Evolutionary conservation across 1,284 basidiomycete species (phyloP).

Genomic region (Ceratorhiza oryzae-sativae): DNA sequence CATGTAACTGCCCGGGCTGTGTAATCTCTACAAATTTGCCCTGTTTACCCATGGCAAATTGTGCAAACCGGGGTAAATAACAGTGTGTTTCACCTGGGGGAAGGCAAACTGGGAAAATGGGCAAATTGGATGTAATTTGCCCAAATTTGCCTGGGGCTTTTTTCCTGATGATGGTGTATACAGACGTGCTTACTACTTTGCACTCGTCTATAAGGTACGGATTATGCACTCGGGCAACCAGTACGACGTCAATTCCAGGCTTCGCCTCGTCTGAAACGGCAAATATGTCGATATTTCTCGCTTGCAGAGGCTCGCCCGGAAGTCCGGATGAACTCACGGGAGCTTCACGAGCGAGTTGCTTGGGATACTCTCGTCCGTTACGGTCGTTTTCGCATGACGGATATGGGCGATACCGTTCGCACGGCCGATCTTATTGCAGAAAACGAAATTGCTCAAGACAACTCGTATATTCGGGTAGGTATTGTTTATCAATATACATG

Average conservation of each 20-base stretch:
- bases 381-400: neutral
- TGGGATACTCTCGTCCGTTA: neutral
- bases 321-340: neutral
- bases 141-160: no score
- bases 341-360: neutral
- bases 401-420: constrained; percentile 4
- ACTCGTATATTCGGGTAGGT: constrained; percentile 11
- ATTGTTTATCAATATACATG: neutral
- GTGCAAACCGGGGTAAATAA: no score
- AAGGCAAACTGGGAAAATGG: no score
- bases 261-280: neutral
- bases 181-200: neutral
- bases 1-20: no score
- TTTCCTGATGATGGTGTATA: no score
- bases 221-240: neutral
- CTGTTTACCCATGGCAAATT: no score
- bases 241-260: neutral
- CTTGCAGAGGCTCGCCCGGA: neutral
- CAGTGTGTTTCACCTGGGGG: no score
- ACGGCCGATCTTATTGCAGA: neutral
- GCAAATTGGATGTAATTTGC: no score
- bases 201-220: neutral
- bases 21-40: no score
- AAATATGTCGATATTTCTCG: constrained; percentile 10
- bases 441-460: neutral